Evolutionary conservation across 2,329 filamentous ascomycete species (phyloP).

Genomic region (Rachicladosporium sp.): DNA sequence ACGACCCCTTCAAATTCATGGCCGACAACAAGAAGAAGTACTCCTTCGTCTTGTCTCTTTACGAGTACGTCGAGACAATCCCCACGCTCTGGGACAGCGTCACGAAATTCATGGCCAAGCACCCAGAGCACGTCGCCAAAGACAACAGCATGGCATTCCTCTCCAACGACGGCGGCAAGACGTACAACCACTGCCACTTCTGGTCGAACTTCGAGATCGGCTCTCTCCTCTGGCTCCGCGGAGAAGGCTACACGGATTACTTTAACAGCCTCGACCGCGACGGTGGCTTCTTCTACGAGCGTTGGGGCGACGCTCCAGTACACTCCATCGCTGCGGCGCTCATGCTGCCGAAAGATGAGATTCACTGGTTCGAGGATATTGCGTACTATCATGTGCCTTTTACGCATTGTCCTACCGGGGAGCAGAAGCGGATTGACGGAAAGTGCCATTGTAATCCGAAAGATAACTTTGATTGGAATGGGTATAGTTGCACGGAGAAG

Average conservation of each 20-base stretch:
- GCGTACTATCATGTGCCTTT: slow-evolving; percentile 97
- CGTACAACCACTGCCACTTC: slow-evolving; percentile 96
- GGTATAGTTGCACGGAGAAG: slow-evolving; percentile 82
- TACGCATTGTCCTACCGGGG: slow-evolving; percentile 88
- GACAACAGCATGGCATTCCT: slow-evolving; percentile 85
- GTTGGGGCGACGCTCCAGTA: slow-evolving; percentile 94
- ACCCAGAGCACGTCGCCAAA: slow-evolving; percentile 75
- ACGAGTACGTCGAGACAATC: slow-evolving; percentile 94
- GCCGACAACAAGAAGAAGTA: slow-evolving; percentile 95
- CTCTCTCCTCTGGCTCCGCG: slow-evolving; percentile 85
- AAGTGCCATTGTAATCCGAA: slow-evolving; percentile 91
- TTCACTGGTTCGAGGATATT: slow-evolving; percentile 99
- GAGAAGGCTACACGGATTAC: slow-evolving; percentile 77
- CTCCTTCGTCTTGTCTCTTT: slow-evolving; percentile 88
- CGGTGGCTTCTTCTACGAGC: slow-evolving; percentile 97
- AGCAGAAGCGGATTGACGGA: slow-evolving; percentile 69
- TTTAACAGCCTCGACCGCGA: slow-evolving; percentile 80
- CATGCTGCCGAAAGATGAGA: slow-evolving; percentile 79
- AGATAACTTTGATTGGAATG: slow-evolving; percentile 99
- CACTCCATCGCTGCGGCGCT: slow-evolving; percentile 91
- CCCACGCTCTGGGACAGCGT: slow-evolving; percentile 89
- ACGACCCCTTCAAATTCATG: slow-evolving; percentile 96
- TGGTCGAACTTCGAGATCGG: slow-evolving; percentile 99
- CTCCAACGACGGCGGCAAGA: slow-evolving; percentile 80
- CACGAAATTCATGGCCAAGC: slow-evolving; percentile 83